These are phyloP conservation scores for Dinochytrium kinnereticum DNA, from an alignment of 371 early-diverging fungal species.

Conservation along the genomic window DNA sequence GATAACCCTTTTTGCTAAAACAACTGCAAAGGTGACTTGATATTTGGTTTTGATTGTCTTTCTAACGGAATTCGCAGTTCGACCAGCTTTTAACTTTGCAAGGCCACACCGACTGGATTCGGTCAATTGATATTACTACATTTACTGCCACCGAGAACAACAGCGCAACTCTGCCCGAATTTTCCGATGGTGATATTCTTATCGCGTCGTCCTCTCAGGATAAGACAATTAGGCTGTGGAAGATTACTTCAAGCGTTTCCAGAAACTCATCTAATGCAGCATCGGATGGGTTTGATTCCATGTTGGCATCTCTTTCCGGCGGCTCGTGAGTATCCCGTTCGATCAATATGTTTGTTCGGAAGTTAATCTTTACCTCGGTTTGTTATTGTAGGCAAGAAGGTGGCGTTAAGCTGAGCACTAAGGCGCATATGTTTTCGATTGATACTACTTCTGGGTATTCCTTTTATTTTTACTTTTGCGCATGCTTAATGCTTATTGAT, in stretches of 20 bases:
- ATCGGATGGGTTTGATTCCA: background rate
- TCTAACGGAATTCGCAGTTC: constrained; percentile 58
- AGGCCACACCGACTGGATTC: constrained; percentile 95
- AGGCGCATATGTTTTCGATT: constrained; percentile 73
- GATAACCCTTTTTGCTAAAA: constrained; percentile 66
- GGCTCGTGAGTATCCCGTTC: background rate
- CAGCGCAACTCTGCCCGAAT: constrained; percentile 37
- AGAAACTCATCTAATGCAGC: background rate
- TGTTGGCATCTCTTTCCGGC: background rate
- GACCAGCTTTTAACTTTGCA: constrained; percentile 66
- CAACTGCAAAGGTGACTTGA: constrained; percentile 9
- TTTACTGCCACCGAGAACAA: constrained; percentile 50
- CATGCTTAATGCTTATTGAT: background rate
- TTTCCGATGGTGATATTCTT: constrained; percentile 76
- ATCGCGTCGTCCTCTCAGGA: constrained; percentile 93
- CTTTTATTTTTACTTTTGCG: background rate
- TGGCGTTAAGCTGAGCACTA: constrained; percentile 71
- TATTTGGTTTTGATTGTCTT: background rate
- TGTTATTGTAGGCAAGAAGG: background rate
- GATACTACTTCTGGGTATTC: constrained; percentile 25
- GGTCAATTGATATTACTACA: constrained; percentile 76
- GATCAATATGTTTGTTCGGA: background rate
- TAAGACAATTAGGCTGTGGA: constrained; percentile 91
- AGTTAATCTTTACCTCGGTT: background rate
- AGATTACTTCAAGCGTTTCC: constrained; percentile 59